A percentile compares a stretch with the other conserved stretches of the same genome.
These are phyloP conservation scores for Lichtheimia hyalospora DNA, from an alignment of 371 early-diverging fungal species.

Conservation along the genomic window DNA sequence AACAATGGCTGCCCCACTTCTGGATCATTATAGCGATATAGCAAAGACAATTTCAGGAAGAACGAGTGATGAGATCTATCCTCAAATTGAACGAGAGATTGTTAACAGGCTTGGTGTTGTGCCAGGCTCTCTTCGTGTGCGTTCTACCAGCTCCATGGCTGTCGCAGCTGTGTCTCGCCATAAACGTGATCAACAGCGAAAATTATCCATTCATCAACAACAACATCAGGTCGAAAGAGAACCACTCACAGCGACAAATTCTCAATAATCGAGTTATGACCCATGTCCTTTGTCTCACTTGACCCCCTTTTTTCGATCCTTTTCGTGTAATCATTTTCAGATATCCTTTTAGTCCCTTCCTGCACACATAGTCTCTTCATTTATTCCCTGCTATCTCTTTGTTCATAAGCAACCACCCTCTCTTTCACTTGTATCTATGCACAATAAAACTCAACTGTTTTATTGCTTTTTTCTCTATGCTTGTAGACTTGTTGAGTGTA, in stretches of 20 bases:
- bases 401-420: no score
- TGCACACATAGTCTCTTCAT: no score
- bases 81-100: constrained; percentile 68
- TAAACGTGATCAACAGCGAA: constrained; percentile 8
- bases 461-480: no score
- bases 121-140: constrained; percentile 18
- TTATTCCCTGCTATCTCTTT: no score
- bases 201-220: neutral
- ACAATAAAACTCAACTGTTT: no score
- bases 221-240: constrained; percentile 1
- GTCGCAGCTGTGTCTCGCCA: constrained; percentile 12
- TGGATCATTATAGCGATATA: constrained; percentile 78
- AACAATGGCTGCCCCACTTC: constrained; percentile 71
- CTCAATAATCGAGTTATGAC: neutral
- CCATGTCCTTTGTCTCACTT: no score
- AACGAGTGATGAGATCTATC: constrained; percentile 89
- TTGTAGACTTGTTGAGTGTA: no score
- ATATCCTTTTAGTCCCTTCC: no score
- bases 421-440: no score
- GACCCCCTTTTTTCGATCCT: no score
- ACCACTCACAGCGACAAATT: neutral
- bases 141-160: constrained; percentile 6
- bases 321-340: no score
- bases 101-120: constrained; percentile 44
- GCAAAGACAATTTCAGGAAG: constrained; percentile 69